Conservation (phyloP, 176 grass and related monocot species). For the Oryza meridionalis region DNA sequence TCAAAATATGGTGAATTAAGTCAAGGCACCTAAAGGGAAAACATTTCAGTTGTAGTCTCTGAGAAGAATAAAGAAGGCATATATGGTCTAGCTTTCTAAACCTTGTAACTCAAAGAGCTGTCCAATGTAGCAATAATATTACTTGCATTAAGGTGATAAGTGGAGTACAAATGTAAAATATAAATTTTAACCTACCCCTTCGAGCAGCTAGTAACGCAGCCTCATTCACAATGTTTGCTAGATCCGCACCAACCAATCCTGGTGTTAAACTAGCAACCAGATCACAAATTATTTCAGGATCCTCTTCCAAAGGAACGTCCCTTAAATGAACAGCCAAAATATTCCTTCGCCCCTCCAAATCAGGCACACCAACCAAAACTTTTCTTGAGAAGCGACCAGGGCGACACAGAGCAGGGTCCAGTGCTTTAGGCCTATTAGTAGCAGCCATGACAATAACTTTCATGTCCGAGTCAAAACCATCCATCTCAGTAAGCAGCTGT, state of each 20-base stretch:
- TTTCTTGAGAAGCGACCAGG: conserved; percentile 96
- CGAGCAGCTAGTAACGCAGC: conserved; percentile 83
- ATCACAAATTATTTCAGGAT: conserved; percentile 67
- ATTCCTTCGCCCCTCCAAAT: conserved; percentile 78
- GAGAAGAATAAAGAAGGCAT: neutral
- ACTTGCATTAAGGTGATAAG: conserved; percentile 28
- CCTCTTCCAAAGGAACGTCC: conserved; percentile 79
- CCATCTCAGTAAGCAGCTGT: conserved; percentile 96
- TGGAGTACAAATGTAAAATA: neutral
- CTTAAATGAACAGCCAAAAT: conserved; percentile 89
- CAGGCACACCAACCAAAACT: conserved; percentile 86
- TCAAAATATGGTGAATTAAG: conserved; percentile 14
- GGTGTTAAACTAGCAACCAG: conserved; percentile 80
- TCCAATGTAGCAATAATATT: neutral
- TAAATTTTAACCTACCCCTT: conserved; percentile 49
- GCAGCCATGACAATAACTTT: conserved; percentile 97
- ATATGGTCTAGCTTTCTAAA: neutral
- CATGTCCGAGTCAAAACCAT: conserved; percentile 88
- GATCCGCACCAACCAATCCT: conserved; percentile 88
- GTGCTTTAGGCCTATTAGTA: conserved; percentile 85
- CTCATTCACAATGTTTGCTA: conserved; percentile 92
- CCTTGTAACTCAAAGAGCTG: conserved; percentile 12
- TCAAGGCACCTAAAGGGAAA: conserved; percentile 8
- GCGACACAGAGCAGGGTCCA: conserved; percentile 83
- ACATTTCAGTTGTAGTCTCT: neutral